phyloP scores from a whole-genome alignment of 2,329 filamentous ascomycete genomes.

The Orbilia quercus region DNA sequence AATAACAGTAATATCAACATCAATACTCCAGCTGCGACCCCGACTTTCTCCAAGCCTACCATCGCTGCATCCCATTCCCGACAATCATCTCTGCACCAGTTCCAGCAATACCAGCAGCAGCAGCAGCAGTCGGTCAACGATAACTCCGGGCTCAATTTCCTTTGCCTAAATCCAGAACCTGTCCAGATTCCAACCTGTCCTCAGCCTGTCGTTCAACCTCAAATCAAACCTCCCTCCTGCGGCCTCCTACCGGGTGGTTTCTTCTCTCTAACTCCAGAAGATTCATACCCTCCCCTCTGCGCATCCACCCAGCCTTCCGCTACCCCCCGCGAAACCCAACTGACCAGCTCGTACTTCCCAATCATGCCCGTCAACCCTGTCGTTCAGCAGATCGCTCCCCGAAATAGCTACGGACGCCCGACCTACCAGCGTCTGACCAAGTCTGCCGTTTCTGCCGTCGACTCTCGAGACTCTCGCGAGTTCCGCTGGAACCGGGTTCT shows the following conservation, averaged over 20 bases:
- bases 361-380: slow-evolving; percentile 58
- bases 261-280: slow-evolving; percentile 59
- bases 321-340: slow-evolving; percentile 24
- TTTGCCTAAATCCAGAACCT: slow-evolving; percentile 49
- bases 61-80: slow-evolving; percentile 37
- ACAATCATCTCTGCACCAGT: slow-evolving; percentile 36
- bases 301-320: slow-evolving; percentile 52
- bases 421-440: slow-evolving; percentile 57
- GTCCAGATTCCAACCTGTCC: slow-evolving; percentile 3
- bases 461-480: slow-evolving; percentile 59
- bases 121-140: slow-evolving; percentile 24
- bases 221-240: slow-evolving; percentile 26
- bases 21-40: slow-evolving; percentile 12
- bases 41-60: slow-evolving; percentile 25
- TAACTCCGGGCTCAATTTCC: slow-evolving; percentile 38
- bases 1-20: slow-evolving; percentile 7
- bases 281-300: slow-evolving; percentile 58
- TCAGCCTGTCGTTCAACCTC: slow-evolving; percentile 25
- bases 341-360: slow-evolving; percentile 52
- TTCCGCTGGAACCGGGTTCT: slow-evolving; percentile 60
- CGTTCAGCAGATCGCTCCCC: slow-evolving; percentile 58
- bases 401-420: slow-evolving; percentile 39
- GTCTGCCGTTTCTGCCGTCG: slow-evolving; percentile 58
- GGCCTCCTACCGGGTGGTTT: slow-evolving; percentile 59
- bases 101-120: slow-evolving; percentile 17